phyloP scores from a whole-genome alignment of 2,329 filamentous ascomycete genomes.

The Clonostachys rhizophaga region DNA sequence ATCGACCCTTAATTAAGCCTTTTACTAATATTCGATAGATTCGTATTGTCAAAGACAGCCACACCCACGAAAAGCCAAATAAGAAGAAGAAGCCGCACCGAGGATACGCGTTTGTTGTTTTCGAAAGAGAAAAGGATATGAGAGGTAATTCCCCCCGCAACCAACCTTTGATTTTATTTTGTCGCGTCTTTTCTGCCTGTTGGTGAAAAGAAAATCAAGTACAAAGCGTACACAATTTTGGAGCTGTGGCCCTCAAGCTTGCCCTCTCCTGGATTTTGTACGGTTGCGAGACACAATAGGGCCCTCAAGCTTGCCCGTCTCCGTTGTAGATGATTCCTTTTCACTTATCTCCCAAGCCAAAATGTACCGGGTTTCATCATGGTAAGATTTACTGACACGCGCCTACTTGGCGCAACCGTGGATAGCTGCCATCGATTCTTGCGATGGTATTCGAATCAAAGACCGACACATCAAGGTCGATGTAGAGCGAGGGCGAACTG shows the following conservation, averaged over 20 bases:
- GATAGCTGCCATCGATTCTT: constrained; percentile 83
- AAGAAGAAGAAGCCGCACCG: constrained; percentile 79
- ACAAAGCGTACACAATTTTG: constrained; percentile 8
- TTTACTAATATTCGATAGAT: constrained; percentile 51
- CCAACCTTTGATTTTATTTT: constrained; percentile 15
- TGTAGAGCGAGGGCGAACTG: constrained; percentile 91
- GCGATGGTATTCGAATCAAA: constrained; percentile 88
- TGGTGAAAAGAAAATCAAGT: constrained; percentile 1
- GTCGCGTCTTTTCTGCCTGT: constrained; percentile 14
- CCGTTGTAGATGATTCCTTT: constrained; percentile 18
- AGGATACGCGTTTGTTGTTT: constrained; percentile 96
- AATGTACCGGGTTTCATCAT: constrained; percentile 17
- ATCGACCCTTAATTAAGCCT: not conserved
- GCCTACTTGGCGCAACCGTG: constrained; percentile 52
- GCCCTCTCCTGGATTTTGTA: constrained; percentile 27
- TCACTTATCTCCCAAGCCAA: constrained; percentile 10
- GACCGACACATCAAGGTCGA: constrained; percentile 91
- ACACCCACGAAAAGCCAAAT: constrained; percentile 62
- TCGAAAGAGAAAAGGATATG: constrained; percentile 97
- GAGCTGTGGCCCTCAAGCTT: constrained; percentile 36
- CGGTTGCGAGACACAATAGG: constrained; percentile 37
- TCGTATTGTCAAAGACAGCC: constrained; percentile 77
- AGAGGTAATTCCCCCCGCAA: constrained; percentile 68
- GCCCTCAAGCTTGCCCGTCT: constrained; percentile 57
- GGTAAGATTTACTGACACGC: constrained; percentile 67